Conservation (phyloP, 805 yeast species). For the Zygosaccharomyces rouxii region DNA sequence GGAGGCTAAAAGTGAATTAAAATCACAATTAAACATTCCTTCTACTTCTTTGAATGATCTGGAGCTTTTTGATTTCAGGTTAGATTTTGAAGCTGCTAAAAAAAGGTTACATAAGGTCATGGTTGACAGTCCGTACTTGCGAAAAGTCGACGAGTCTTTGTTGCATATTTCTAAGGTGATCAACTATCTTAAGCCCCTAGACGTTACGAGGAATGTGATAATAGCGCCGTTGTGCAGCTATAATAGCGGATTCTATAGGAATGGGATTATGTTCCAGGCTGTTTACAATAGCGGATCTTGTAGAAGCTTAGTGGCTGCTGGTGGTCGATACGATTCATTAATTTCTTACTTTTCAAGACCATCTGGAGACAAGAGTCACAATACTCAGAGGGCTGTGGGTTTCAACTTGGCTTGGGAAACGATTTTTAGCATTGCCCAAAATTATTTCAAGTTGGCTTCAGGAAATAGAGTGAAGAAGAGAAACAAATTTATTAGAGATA, state of each 20-base stretch:
- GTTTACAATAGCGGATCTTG: constrained; percentile 56
- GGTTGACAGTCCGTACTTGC: constrained; percentile 65
- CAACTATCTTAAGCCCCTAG: constrained; percentile 50
- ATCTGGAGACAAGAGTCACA: constrained; percentile 33
- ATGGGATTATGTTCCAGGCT: constrained; percentile 86
- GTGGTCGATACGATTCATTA: constrained; percentile 86
- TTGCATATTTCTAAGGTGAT: constrained; percentile 58
- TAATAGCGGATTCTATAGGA: constrained; percentile 70
- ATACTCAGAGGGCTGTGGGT: constrained; percentile 69
- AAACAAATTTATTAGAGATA: constrained; percentile 35
- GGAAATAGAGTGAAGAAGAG: constrained; percentile 34
- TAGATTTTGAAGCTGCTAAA: constrained; percentile 62
- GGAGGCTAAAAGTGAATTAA: constrained; percentile 52
- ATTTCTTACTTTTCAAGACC: constrained; percentile 63
- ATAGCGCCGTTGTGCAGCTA: constrained; percentile 82
- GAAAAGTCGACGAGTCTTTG: constrained; percentile 59
- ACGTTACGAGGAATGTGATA: constrained; percentile 52
- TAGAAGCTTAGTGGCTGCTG: constrained; percentile 67
- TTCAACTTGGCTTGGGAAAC: constrained; percentile 76
- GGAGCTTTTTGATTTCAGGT: constrained; percentile 70
- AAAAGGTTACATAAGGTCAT: constrained; percentile 61
- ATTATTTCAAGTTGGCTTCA: constrained; percentile 40
- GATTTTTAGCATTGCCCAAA: constrained; percentile 48
- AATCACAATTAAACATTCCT: constrained; percentile 67
- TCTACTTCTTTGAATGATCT: constrained; percentile 79